Conservation (phyloP, 2,329 filamentous ascomycete species). For the Colletotrichum cordylinicola region DNA sequence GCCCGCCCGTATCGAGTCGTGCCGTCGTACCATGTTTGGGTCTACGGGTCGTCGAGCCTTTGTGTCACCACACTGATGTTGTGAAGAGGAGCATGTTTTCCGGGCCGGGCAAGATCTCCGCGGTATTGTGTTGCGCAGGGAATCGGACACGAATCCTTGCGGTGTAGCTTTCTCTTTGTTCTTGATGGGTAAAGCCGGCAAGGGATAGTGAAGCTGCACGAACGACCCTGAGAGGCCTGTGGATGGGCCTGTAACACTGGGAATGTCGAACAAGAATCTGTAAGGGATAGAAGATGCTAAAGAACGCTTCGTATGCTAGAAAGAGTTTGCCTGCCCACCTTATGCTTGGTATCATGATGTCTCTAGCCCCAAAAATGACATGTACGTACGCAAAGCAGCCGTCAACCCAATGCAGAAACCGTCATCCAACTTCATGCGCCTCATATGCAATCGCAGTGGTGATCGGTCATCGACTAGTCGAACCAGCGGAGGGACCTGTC, state of each 20-base stretch:
- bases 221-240: neutral
- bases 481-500: neutral
- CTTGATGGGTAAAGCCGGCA: neutral
- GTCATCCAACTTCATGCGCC: neutral
- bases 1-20: conserved; percentile 3
- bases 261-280: neutral
- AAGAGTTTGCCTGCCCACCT: neutral
- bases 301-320: conserved; percentile 3
- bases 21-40: neutral
- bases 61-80: neutral
- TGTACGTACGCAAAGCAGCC: neutral
- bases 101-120: neutral
- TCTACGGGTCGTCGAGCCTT: neutral
- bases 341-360: neutral
- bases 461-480: neutral
- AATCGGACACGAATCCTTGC: neutral
- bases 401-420: neutral
- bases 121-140: neutral
- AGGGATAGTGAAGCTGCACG: neutral
- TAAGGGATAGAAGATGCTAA: neutral
- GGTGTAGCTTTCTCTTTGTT: neutral
- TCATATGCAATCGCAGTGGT: neutral
- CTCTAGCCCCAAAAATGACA: neutral
- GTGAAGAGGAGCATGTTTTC: neutral
- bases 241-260: neutral